These are phyloP conservation scores for Ambispora gerdemannii DNA, from an alignment of 192 early-diverging fungal genomes.

Conservation along the genomic window DNA sequence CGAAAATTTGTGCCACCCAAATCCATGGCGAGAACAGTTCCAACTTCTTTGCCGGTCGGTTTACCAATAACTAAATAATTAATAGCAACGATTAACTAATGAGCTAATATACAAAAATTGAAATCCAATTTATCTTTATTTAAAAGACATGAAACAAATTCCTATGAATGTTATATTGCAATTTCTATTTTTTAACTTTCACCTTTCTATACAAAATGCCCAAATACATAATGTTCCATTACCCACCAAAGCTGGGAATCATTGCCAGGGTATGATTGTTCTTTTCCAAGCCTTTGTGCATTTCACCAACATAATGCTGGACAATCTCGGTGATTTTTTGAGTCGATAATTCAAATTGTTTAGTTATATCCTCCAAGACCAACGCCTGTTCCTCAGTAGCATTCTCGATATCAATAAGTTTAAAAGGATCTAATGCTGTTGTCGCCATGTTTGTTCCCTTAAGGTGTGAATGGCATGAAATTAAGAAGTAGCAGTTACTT, in stretches of 20 bases:
- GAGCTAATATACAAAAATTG: neutral
- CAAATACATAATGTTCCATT: slow-evolving; percentile 29
- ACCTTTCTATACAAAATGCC: slow-evolving; percentile 15
- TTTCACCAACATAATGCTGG: slow-evolving; percentile 52
- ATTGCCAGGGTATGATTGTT: slow-evolving; percentile 65
- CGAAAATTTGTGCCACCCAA: slow-evolving; percentile 95
- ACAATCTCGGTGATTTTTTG: slow-evolving; percentile 16
- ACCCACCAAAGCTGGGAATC: slow-evolving; percentile 82
- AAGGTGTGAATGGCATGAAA: no score
- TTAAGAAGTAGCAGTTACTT: no score
- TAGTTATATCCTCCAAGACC: neutral
- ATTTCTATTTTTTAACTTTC: neutral
- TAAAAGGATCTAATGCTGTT: no score
- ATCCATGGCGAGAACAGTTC: slow-evolving; percentile 88
- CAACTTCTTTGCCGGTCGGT: slow-evolving; percentile 82
- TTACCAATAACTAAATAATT: slow-evolving; percentile 65
- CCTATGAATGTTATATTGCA: no score
- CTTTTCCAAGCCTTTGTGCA: slow-evolving; percentile 60
- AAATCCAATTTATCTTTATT: neutral
- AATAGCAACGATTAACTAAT: neutral
- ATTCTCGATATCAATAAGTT: neutral
- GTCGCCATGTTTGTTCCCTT: no score
- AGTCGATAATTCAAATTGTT: slow-evolving; percentile 8
- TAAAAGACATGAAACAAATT: neutral
- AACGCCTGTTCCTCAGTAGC: neutral